Evolutionary conservation across 2,329 filamentous ascomycete genomes (phyloP), one percentile per base, ranked within the genome.

Genomic region (Colletotrichum costaricense): DNA sequence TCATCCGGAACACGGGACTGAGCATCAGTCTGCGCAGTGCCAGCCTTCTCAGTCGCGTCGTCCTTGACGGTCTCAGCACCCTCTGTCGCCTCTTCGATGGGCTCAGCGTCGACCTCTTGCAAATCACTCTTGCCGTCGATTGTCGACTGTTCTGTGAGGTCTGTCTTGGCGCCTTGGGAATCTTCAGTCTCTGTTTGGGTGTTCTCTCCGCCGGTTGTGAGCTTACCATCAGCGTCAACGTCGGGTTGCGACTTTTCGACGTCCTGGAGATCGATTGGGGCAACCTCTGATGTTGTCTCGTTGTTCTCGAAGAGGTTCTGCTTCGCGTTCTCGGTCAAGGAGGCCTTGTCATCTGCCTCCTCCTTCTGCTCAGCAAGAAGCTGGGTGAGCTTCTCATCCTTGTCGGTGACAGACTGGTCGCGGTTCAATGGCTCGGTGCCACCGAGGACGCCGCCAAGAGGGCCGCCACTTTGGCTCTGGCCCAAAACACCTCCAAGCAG

Each of bases 241-340:
- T 75, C 69, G 33, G 63, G 57, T 19, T 59, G 58, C 4, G 66
- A 56, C 57, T 73, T 68, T n/a, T 73, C 46, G 33, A n/a, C 33
- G 14, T 76, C 74, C 59, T 75, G 54, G 22, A 76, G 58, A 16
- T 75, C 69, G 66, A 76, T 60, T 3, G 74, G 74, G 16, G 74
- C 74, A 22, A 66, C 73, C 22, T 76, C 73, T 11, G 73, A 75
- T 7, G 74, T 72, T 22, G 73, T 75, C 49, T 76, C 72, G 26
- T 72, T 72, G 5, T 26, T 57, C 26, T 72, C 72, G 49, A 76
- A 76, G 2, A 76, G 74, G 46, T 67, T 72, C 22, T 71, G 72
- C 73, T 76, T 75, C 11, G 74, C 74, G 52, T 75, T 63, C 26
- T 76, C 73, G 6, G 66, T 71, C 4, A 73, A 5, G 12, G 64